A percentile compares a stretch with the other conserved stretches of the same genome.
These are phyloP conservation scores for Cladochytrium replicatum DNA, from an alignment of 192 early-diverging fungal genomes.

Conservation along the genomic window DNA sequence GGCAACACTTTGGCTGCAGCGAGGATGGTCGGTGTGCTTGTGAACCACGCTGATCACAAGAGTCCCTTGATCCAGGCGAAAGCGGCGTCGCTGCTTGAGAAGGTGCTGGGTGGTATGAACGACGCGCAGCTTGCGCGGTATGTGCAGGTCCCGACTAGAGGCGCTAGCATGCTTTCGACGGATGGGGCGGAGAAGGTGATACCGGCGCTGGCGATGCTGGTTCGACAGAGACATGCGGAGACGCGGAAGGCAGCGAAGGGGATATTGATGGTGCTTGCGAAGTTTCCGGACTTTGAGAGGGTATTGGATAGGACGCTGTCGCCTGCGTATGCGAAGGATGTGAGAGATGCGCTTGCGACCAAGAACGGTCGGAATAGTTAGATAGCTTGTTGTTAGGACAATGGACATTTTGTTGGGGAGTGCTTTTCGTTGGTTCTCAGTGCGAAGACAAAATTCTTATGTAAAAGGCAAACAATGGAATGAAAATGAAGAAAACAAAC, in stretches of 20 bases:
- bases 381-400: too few species aligned
- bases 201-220: constrained; percentile 11
- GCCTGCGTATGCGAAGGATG: constrained; percentile 12
- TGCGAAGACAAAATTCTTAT: too few species aligned
- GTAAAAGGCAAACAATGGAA: too few species aligned
- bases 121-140: constrained; percentile 11
- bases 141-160: too few species aligned
- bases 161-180: not conserved
- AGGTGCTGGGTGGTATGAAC: constrained; percentile 5
- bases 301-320: constrained; percentile 12
- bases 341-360: constrained; percentile 17
- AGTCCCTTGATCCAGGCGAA: constrained; percentile 14
- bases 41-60: constrained; percentile 19
- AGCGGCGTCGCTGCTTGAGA: constrained; percentile 9
- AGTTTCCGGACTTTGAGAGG: constrained; percentile 15
- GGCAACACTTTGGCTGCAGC: constrained; percentile 1
- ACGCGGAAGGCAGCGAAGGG: constrained; percentile 18
- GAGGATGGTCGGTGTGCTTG: constrained; percentile 9
- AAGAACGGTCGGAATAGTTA: too few species aligned
- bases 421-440: too few species aligned
- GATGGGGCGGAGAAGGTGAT: constrained; percentile 16
- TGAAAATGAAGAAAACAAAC: too few species aligned
- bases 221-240: constrained; percentile 19
- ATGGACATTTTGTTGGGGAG: too few species aligned
- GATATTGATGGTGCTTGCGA: constrained; percentile 6